phyloP scores from a whole-genome alignment of 306 rosid species.

The Begonia peltatifolia region DNA sequence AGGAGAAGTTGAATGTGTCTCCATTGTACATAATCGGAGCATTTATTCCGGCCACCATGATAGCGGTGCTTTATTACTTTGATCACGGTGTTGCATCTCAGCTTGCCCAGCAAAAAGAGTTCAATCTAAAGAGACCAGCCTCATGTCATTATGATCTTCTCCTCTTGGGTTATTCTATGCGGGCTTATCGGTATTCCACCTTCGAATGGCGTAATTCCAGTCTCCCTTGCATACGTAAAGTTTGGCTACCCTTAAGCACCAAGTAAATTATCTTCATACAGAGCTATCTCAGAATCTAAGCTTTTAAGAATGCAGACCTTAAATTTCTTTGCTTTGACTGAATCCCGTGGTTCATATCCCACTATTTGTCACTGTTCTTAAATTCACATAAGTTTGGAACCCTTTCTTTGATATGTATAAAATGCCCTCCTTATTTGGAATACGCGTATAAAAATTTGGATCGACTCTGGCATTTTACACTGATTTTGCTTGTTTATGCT shows the following conservation, averaged over 20 bases:
- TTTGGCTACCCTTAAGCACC: constrained; percentile 69
- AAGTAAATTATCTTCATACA: constrained; percentile 20
- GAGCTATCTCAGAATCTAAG: too few relatives aligned
- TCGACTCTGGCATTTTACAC: too few relatives aligned
- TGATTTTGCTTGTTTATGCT: too few relatives aligned
- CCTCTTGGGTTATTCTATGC: constrained; percentile 50
- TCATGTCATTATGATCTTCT: constrained; percentile 79
- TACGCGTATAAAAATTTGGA: too few relatives aligned
- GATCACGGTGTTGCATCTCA: constrained; percentile 91
- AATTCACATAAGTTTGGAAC: too few relatives aligned
- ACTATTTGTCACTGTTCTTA: too few relatives aligned
- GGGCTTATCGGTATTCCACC: constrained; percentile 84
- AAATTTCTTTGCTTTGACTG: too few relatives aligned
- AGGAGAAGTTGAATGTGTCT: constrained; percentile 81
- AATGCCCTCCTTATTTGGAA: too few relatives aligned
- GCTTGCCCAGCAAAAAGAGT: constrained; percentile 80
- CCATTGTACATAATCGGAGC: constrained; percentile 50
- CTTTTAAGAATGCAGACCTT: too few relatives aligned
- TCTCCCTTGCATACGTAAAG: constrained; percentile 95
- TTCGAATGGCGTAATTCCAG: constrained; percentile 87
- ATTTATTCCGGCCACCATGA: constrained; percentile 65
- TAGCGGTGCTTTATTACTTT: constrained; percentile 80
- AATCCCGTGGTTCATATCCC: too few relatives aligned
- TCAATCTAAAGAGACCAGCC: constrained; percentile 75
- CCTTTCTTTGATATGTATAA: too few relatives aligned